Percentiles rank a stretch among this genome's conserved stretches.
These are phyloP conservation scores for Rhodotorula diobovata DNA, from an alignment of 768 basidiomycete species.

Conservation along the genomic window DNA sequence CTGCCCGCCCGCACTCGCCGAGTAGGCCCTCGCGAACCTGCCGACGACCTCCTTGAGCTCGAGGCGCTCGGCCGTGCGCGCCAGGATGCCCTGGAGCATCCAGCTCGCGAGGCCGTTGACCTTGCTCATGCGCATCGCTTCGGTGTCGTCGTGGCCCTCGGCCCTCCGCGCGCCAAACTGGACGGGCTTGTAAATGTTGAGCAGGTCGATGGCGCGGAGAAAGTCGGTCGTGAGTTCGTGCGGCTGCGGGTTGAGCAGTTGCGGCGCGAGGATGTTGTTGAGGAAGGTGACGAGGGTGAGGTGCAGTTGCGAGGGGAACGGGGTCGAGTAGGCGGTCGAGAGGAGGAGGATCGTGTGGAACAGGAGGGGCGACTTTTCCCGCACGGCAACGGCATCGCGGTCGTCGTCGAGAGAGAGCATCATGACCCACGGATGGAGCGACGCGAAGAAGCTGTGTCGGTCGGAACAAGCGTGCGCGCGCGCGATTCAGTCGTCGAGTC, in stretches of 20 bases:
- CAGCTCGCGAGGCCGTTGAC: constrained; percentile 37
- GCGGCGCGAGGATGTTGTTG: constrained; percentile 39
- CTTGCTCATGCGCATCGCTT: constrained; percentile 33
- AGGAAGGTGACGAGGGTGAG: constrained; percentile 37
- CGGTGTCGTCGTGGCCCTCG: constrained; percentile 29
- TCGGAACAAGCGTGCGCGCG: too few relatives aligned
- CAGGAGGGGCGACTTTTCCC: constrained; percentile 17
- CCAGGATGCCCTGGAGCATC: constrained; percentile 36
- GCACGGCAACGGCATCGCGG: constrained; percentile 26
- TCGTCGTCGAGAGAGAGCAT: constrained; percentile 36
- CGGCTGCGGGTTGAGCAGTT: constrained; percentile 36
- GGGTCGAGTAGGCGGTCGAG: constrained; percentile 37
- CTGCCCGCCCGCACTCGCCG: constrained; percentile 23
- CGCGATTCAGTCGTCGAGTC: too few relatives aligned
- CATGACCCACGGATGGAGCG: constrained; percentile 38
- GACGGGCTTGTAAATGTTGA: constrained; percentile 38
- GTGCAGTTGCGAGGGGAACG: constrained; percentile 37
- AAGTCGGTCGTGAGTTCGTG: constrained; percentile 40
- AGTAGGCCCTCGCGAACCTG: constrained; percentile 33
- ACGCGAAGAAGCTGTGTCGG: constrained; percentile 35
- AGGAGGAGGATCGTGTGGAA: constrained; percentile 37
- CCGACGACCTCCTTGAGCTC: constrained; percentile 8
- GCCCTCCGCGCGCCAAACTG: constrained; percentile 30
- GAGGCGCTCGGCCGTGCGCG: constrained; percentile 31
- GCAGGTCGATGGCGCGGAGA: constrained; percentile 36